Base-by-base conservation (phyloP, 2,329 filamentous ascomycete genomes). In the Raffaelea arxii region DNA sequence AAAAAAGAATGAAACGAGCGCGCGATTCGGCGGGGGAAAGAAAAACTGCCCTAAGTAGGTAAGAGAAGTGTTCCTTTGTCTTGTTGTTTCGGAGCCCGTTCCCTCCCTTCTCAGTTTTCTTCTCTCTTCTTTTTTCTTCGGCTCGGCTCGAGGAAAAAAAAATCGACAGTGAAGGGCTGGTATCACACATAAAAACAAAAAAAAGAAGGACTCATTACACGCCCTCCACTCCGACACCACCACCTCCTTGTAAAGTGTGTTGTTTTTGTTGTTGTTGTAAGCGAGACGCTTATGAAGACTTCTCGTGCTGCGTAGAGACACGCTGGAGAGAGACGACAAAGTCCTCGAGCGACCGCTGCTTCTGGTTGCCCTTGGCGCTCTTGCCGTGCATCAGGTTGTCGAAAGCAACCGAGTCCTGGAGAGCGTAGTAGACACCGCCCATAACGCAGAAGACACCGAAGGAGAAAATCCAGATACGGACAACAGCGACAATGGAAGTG, bases 321-420 rank as follows among this genome's bases (percentile, higher is more conserved):
- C 88, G 85, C 73, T 94, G 86, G 65, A 94, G 76, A 51, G 85
- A 89, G 62, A 94, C 86, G 64, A 92, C 81, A 60, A 94, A 94
- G 71, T 94, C 87, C 73, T 94, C 88, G 53, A 91, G 75, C 40
- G 82, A 86, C 58, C 86, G 77, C 70, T 91, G 86, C 76, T 87
- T 90, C 67, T 82, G 76, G 68, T 80, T 83, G 66, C 82, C 81
- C 75, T 89, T 88, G 55, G 80, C 79, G 52, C 81, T 84, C 73
- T 90, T 90, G 62, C 87, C 86, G 70, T 94, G 87, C 85, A 94
- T 92, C 53, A 94, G 74, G 71, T 92, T 91, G 69, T 94, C 86
- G 65, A 94, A 94, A 52, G 83, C 82, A 51, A 77, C 68, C 59
- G 81, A 88, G 64, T 84, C 84, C 65, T 91, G 82, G 61, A 94